These are phyloP conservation scores for Fomitopsis schrenkii DNA, from an alignment of 1,284 basidiomycete genomes.

Conservation along the genomic window DNA sequence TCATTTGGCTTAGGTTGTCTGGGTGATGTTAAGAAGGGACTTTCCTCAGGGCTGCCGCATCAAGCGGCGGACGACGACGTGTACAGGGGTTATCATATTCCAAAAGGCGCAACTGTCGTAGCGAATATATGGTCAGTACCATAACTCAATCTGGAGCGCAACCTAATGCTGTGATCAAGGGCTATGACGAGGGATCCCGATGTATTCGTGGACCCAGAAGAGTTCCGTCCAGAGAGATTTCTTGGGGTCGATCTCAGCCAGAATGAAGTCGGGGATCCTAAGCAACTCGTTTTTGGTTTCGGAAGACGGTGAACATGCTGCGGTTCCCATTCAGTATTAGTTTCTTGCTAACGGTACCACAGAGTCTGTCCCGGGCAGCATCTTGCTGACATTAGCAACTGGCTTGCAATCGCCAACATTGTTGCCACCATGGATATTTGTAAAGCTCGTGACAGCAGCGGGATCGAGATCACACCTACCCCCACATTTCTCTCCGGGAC, in stretches of 20 bases:
- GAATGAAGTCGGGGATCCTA: slow-evolving; percentile 7
- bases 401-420: slow-evolving; percentile 18
- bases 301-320: slow-evolving; percentile 15
- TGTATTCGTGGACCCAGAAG: slow-evolving; percentile 16
- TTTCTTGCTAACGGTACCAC: neutral
- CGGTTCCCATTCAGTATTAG: neutral
- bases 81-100: slow-evolving; percentile 19
- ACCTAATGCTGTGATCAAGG: neutral
- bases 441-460: slow-evolving; percentile 12
- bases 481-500: neutral
- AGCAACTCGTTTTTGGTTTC: slow-evolving; percentile 19
- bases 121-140: slow-evolving; percentile 21
- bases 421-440: slow-evolving; percentile 19
- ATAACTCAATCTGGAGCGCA: neutral
- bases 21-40: no score
- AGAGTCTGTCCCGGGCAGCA: slow-evolving; percentile 19
- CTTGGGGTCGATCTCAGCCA: slow-evolving; percentile 7
- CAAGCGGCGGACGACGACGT: slow-evolving; percentile 15
- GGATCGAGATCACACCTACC: slow-evolving; percentile 14
- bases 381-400: slow-evolving; percentile 19
- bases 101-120: slow-evolving; percentile 19
- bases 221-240: slow-evolving; percentile 20
- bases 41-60: slow-evolving; percentile 18
- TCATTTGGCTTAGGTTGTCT: no score
- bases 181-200: slow-evolving; percentile 8